These are phyloP conservation scores for Aspergillus wentii DNA, from an alignment of 495 filamentous ascomycete genomes.

Conservation along the genomic window DNA sequence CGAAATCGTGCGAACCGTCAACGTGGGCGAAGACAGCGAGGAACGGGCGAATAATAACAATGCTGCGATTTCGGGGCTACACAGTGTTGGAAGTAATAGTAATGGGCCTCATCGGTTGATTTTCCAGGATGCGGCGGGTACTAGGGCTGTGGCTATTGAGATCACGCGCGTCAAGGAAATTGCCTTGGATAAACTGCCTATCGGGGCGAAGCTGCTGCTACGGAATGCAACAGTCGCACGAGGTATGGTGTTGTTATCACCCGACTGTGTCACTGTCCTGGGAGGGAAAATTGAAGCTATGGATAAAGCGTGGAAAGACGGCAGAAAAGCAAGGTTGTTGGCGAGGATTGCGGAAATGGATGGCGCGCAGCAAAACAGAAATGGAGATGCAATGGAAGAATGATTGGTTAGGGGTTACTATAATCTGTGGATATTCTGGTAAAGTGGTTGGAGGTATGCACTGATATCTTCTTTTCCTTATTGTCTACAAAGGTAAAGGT, in stretches of 20 bases:
- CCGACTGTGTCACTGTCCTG: slow-evolving; percentile 55
- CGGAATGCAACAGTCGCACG: slow-evolving; percentile 62
- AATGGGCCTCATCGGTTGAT: slow-evolving; percentile 72
- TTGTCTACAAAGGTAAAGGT: slow-evolving; percentile 3
- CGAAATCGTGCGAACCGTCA: slow-evolving; percentile 72
- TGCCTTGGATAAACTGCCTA: slow-evolving; percentile 57
- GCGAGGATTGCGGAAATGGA: slow-evolving; percentile 43
- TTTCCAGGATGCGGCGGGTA: slow-evolving; percentile 74
- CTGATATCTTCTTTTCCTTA: slow-evolving; percentile 3
- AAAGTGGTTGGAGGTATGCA: slow-evolving; percentile 6
- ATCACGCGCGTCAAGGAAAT: slow-evolving; percentile 61
- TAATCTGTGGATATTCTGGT: not conserved
- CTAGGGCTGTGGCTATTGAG: slow-evolving; percentile 68
- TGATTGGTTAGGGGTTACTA: not conserved
- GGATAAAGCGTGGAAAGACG: slow-evolving; percentile 72
- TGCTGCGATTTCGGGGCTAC: slow-evolving; percentile 7
- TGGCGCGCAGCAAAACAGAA: slow-evolving; percentile 4
- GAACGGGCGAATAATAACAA: slow-evolving; percentile 19
- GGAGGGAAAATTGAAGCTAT: slow-evolving; percentile 84
- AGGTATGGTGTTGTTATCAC: slow-evolving; percentile 72
- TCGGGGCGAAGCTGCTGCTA: slow-evolving; percentile 79
- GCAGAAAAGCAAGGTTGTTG: slow-evolving; percentile 64
- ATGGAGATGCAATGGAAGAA: slow-evolving; percentile 3
- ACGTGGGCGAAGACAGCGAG: slow-evolving; percentile 42
- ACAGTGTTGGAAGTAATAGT: slow-evolving; percentile 13